Conservation (phyloP, 306 rosid genomes). For the Leucaena leucocephala region DNA sequence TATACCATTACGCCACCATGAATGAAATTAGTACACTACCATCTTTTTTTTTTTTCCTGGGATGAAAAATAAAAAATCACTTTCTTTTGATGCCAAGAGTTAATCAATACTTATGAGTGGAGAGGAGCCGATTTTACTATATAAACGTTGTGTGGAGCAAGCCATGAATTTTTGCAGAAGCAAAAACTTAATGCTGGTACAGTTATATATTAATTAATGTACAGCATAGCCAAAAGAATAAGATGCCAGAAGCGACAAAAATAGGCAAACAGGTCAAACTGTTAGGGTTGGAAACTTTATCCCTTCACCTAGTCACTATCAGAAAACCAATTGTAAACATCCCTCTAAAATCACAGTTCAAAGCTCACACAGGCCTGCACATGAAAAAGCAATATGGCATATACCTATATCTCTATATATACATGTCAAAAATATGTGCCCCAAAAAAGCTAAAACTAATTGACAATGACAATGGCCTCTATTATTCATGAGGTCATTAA, state of each 20-base stretch:
- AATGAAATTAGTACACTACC: background rate
- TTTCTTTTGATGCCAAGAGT: background rate
- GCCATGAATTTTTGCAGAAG: constrained; percentile 10
- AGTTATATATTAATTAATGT: constrained; percentile 3
- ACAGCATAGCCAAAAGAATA: background rate
- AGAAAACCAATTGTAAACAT: constrained; percentile 7
- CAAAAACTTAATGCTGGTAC: background rate
- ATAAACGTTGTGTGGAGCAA: background rate
- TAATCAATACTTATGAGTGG: background rate
- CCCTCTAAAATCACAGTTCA: constrained; percentile 25
- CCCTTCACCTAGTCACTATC: constrained; percentile 7
- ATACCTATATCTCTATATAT: constrained; percentile 32
- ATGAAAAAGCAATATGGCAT: constrained; percentile 18
- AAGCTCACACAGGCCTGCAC: constrained; percentile 28
- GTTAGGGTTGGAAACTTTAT: background rate
- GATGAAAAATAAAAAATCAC: background rate
- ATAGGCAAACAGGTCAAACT: constrained; percentile 13
- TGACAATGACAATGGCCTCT: background rate
- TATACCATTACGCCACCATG: background rate
- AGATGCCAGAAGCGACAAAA: background rate
- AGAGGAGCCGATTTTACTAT: background rate
- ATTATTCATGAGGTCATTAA: background rate
- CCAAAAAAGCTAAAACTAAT: background rate
- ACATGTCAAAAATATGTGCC: constrained; percentile 15
- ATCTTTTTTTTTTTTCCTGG: background rate